Base-by-base conservation (phyloP, 1,284 basidiomycete genomes). In the Microbotryomycetes sp. region DNA sequence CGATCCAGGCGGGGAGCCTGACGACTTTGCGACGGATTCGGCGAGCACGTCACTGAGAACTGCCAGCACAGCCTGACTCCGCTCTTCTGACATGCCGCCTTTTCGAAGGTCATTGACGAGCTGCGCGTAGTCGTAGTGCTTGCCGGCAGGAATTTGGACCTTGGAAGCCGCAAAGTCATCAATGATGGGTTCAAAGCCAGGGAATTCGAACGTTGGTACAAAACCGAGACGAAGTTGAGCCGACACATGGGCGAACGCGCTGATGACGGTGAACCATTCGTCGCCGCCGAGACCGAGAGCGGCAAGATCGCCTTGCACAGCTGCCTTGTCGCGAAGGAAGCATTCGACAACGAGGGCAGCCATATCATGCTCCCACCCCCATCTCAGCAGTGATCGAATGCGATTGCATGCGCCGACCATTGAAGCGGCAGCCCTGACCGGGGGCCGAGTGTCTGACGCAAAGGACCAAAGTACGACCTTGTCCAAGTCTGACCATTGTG, bases 211-310 rank as follows among this genome's bases (percentile, higher is more conserved):
- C 13, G 47, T 41, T 21, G 51, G 30, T 5, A 30, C 6, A 18
- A 7, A 28, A 2, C 58, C 58, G n/a, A 29, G 50, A 15, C 41
- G 15, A 21, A 59, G 16, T 18, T 48, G 49, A 0, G 64, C 57
- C 6, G 47, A 35, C 15, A 51, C 48, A 47, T 55, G 45, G 4
- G 64, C 67, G 27, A 66, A 66, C 4, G 64, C 57, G 41, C 62
- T 56, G 58, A 68, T 52, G 18, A 62, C 52, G 46, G 57, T 56
- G 64, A 31, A 68, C 67, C 67, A 68, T 5, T 62, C 49, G 18
- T 61, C 59, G 31, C 61, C 59, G 9, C 46, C 21, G 29, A 66
- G 41, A 3, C 7, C 30, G 24, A 55, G 41, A n/a, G 21, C 7
- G 1, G n/a, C 7, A 4, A 41, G 15, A 13, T 59, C 48, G 30